Evolutionary conservation across 1,284 basidiomycete species (phyloP).

Genomic region (Leccinum cinnamomeum): DNA sequence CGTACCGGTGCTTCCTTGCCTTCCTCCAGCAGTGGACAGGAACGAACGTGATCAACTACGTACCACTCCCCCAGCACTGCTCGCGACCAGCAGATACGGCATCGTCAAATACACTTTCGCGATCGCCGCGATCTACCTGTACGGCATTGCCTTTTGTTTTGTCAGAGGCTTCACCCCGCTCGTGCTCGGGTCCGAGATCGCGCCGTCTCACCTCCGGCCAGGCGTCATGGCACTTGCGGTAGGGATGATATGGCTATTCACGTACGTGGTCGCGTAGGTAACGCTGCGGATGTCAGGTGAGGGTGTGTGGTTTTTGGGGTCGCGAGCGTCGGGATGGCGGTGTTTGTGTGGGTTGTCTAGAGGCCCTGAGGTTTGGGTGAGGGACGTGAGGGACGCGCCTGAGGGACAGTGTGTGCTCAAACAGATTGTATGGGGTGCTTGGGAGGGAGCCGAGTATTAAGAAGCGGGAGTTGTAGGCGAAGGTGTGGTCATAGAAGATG

Average conservation of each 20-base stretch:
- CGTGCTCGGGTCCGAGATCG: constrained; percentile 38
- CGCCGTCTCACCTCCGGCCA: constrained; percentile 47
- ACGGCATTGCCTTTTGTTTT: constrained; percentile 44
- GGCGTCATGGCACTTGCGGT: constrained; percentile 42
- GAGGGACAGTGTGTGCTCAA: constrained; percentile 41
- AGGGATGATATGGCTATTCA: constrained; percentile 45
- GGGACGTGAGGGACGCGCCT: constrained; percentile 46
- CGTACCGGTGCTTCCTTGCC: constrained; percentile 52
- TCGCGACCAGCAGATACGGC: constrained; percentile 56
- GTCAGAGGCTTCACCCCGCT: constrained; percentile 34
- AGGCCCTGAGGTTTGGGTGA: constrained; percentile 36
- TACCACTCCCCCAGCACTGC: constrained; percentile 45
- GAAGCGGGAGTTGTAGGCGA: constrained; percentile 9
- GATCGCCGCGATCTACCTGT: constrained; percentile 47
- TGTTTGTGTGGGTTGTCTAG: constrained; percentile 50
- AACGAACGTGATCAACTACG: constrained; percentile 62
- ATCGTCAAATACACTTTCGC: constrained; percentile 55
- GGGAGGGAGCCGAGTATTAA: constrained; percentile 28
- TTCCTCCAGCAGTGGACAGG: constrained; percentile 61
- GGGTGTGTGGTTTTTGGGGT: constrained; percentile 48
- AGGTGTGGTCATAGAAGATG: background rate
- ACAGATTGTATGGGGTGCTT: background rate
- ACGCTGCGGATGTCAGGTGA: constrained; percentile 50
- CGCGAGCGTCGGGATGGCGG: constrained; percentile 43
- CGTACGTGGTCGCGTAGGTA: constrained; percentile 48